Evolutionary conservation across 169 alveolate genomes (phyloP).

Genomic region (Plasmodium gonderi): DNA sequence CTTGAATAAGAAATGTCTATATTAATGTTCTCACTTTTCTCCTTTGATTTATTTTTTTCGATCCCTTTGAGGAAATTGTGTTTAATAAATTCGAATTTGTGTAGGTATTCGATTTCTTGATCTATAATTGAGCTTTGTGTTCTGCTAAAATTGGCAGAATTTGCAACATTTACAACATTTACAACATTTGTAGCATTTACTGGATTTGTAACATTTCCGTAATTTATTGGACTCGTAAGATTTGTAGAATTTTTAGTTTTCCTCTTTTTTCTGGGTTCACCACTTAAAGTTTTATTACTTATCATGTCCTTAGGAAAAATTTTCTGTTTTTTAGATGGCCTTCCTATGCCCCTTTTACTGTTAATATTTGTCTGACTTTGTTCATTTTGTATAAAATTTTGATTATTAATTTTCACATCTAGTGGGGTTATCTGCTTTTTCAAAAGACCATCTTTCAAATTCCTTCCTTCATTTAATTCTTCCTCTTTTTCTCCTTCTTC

Average conservation of each 20-base stretch:
- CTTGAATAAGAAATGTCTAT: slow-evolving; percentile 52
- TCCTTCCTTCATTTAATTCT: background rate
- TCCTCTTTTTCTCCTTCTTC: background rate
- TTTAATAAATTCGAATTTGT: background rate
- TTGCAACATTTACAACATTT: background rate
- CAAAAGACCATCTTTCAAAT: background rate
- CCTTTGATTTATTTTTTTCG: background rate
- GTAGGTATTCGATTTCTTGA: slow-evolving; percentile 3
- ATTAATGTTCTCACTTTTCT: slow-evolving; percentile 28
- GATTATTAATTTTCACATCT: background rate
- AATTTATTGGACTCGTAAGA: too few relatives aligned
- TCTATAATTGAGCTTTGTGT: background rate
- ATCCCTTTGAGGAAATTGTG: background rate
- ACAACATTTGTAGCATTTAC: background rate
- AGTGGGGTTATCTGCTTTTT: background rate
- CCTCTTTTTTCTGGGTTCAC: slow-evolving; percentile 10
- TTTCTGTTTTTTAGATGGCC: slow-evolving; percentile 3
- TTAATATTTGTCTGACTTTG: background rate
- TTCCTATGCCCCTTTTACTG: background rate
- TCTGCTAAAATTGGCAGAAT: background rate
- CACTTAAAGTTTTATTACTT: background rate
- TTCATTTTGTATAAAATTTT: background rate
- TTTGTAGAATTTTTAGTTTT: background rate
- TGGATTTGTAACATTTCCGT: background rate
- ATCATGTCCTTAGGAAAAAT: background rate